Conservation (phyloP, 23 red algal genomes). For the Gracilaria caudata region DNA sequence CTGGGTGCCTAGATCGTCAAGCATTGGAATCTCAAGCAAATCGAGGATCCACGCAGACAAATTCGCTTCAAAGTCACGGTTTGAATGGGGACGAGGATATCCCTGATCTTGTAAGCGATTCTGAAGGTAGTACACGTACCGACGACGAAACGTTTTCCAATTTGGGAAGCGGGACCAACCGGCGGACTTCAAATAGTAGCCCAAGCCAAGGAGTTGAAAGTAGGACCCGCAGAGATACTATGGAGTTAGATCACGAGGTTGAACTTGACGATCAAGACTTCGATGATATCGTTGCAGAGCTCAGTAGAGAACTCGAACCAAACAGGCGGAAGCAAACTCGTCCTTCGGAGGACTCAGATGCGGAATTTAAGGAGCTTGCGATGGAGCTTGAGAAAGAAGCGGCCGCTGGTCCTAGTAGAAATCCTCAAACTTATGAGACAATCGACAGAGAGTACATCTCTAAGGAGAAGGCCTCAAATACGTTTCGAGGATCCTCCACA, state of each 20-base stretch:
- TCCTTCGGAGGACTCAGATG: not conserved
- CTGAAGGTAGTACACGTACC: not conserved
- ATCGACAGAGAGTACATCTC: too few species aligned
- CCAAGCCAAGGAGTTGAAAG: not conserved
- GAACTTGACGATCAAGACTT: constrained; percentile 21
- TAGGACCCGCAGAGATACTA: not conserved
- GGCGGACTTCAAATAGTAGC: not conserved
- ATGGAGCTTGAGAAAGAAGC: constrained; percentile 15
- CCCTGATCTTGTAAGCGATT: not conserved
- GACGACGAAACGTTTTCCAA: not conserved
- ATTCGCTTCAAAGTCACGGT: not conserved
- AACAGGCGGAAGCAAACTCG: not conserved
- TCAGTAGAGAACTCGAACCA: not conserved
- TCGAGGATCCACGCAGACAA: not conserved
- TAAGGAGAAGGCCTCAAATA: not conserved
- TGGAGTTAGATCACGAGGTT: constrained; percentile 1
- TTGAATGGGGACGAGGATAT: not conserved
- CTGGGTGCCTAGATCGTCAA: not conserved
- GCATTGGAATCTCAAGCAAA: not conserved
- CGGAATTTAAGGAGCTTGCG: constrained; percentile 5
- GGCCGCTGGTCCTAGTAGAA: not conserved
- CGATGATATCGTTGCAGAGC: constrained; percentile 10
- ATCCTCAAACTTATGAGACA: not conserved
- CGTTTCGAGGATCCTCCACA: not conserved
- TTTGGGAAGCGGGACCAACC: not conserved